phyloP scores from a whole-genome alignment of 2,329 filamentous ascomycete species.

The Podosphaera xanthii region DNA sequence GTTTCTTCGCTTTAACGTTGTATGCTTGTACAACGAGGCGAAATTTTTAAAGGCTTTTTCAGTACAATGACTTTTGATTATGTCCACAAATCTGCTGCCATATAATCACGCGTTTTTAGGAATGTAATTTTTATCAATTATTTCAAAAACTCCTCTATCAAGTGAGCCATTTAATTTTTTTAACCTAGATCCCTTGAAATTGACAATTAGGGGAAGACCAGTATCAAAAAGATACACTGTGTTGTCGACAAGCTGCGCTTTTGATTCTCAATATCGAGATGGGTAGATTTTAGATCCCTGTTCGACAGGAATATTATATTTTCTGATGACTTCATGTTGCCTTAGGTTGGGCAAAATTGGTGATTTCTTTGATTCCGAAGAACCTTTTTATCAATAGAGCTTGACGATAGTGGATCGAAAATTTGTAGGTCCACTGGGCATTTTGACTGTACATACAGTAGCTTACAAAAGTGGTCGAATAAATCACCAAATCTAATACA shows the following conservation, averaged over 20 bases:
- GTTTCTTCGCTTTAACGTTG: background rate
- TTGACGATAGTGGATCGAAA: background rate
- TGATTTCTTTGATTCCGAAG: too few species aligned
- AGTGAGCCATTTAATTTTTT: background rate
- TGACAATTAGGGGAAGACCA: background rate
- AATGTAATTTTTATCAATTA: background rate
- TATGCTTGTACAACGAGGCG: slow-evolving; percentile 3
- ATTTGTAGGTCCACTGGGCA: background rate
- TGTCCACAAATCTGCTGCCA: slow-evolving; percentile 4
- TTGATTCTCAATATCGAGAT: too few species aligned
- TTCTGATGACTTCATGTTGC: too few species aligned
- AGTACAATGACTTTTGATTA: slow-evolving; percentile 4
- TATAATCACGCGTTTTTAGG: slow-evolving; percentile 2
- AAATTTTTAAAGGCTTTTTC: slow-evolving; percentile 2
- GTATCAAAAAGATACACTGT: too few species aligned
- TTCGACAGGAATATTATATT: too few species aligned
- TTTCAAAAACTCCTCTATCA: background rate
- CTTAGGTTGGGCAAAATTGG: too few species aligned
- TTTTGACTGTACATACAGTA: background rate
- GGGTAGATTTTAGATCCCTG: too few species aligned
- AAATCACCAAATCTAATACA: too few species aligned
- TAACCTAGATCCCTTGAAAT: background rate
- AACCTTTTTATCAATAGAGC: too few species aligned
- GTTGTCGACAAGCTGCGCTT: too few species aligned
- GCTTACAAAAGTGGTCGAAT: too few species aligned